A percentile compares a stretch with the other conserved stretches of the same genome.
These are phyloP conservation scores for Fusarium duplospermum DNA, from an alignment of 2,329 filamentous ascomycete genomes.

Conservation along the genomic window DNA sequence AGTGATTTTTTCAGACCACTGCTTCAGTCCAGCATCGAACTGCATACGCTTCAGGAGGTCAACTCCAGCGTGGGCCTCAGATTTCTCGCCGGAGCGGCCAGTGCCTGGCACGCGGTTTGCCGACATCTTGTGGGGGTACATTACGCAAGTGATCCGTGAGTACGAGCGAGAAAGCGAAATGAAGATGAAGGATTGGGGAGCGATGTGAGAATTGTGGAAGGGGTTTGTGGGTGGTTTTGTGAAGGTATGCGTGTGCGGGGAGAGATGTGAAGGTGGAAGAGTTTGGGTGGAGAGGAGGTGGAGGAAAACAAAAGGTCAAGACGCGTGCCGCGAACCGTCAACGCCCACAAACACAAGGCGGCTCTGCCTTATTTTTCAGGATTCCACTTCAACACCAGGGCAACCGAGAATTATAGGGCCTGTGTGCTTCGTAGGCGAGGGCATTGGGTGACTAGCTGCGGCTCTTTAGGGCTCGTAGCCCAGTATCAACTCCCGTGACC, in stretches of 20 bases:
- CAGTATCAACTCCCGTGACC: background rate
- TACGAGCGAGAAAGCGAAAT: no score
- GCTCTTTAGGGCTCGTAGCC: background rate
- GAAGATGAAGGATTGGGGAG: background rate
- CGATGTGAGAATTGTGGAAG: background rate
- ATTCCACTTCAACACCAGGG: background rate
- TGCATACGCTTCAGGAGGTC: no score
- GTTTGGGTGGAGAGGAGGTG: background rate
- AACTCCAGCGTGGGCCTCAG: no score
- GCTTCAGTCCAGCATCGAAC: no score
- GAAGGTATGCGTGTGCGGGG: background rate
- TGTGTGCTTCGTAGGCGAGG: background rate
- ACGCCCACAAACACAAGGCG: slow-evolving; percentile 1
- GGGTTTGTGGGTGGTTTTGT: background rate
- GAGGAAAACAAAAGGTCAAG: background rate
- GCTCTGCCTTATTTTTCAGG: background rate
- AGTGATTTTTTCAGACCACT: no score
- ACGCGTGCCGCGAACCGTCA: background rate
- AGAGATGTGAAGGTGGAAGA: background rate
- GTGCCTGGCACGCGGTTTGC: no score
- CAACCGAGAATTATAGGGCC: background rate
- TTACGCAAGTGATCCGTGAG: background rate
- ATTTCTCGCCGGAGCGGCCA: no score
- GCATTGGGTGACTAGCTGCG: background rate
- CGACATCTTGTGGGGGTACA: background rate